Percentiles rank a stretch among this genome's conserved stretches.
These are phyloP conservation scores for Protea cynaroides DNA, from an alignment of 164 flowering plant genomes.

Conservation along the genomic window DNA sequence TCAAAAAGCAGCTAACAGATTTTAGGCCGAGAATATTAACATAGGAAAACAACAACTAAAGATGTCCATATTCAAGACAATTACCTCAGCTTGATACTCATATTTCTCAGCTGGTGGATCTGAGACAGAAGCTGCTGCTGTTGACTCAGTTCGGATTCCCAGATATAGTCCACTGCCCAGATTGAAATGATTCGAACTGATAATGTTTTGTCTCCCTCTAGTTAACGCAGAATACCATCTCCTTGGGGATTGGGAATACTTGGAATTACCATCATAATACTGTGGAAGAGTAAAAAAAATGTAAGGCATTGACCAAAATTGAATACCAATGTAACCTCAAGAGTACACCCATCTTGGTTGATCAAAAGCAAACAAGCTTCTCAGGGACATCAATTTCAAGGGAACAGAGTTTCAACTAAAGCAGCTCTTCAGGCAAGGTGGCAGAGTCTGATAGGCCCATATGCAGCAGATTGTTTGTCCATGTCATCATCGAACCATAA, in stretches of 20 bases:
- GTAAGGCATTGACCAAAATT: neutral
- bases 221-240: slow-evolving; percentile 49
- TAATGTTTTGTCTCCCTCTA: slow-evolving; percentile 11
- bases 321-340: neutral
- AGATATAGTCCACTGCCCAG: slow-evolving; percentile 20
- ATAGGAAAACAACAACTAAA: neutral
- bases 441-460: too few relatives aligned
- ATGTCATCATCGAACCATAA: too few relatives aligned
- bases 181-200: slow-evolving; percentile 18
- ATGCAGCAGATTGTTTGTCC: too few relatives aligned
- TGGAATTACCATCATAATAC: slow-evolving; percentile 33
- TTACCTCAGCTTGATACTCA: slow-evolving; percentile 97
- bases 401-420: too few relatives aligned
- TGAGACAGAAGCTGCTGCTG: slow-evolving; percentile 64
- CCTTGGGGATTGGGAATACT: slow-evolving; percentile 2
- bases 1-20: neutral
- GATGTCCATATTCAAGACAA: neutral
- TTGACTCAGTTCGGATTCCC: slow-evolving; percentile 63
- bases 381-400: too few relatives aligned
- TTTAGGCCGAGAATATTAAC: neutral
- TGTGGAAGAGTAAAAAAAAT: slow-evolving; percentile 9
- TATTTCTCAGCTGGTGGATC: slow-evolving; percentile 60
- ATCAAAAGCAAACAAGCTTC: too few relatives aligned
- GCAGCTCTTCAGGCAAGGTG: too few relatives aligned
- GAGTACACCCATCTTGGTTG: neutral